Percentiles rank a stretch among this genome's conserved stretches.
Evolutionary conservation across 139 green algal genomes (phyloP).

Genomic region (Gonium pectorale): DNA sequence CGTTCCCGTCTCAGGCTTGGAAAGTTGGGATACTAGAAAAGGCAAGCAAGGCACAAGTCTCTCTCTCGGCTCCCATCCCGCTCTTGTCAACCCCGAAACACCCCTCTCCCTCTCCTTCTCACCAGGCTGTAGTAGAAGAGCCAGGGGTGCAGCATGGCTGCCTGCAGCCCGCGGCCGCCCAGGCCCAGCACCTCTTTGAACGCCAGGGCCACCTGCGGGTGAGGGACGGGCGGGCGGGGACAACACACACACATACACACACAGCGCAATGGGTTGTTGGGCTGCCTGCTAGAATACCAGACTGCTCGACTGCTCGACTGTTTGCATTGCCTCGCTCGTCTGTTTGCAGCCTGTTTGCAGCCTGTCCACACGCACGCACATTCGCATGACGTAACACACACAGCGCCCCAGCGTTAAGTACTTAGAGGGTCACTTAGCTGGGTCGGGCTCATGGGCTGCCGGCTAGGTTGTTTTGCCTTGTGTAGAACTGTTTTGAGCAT

Average conservation of each 20-base stretch:
- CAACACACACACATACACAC: too few species aligned
- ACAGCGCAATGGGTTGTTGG: not conserved
- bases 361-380: not conserved
- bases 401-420: too few species aligned
- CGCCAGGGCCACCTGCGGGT: not conserved
- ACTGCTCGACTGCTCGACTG: not conserved
- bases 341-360: not conserved
- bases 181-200: not conserved
- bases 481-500: too few species aligned
- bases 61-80: too few species aligned
- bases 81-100: too few species aligned
- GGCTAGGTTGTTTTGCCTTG: too few species aligned
- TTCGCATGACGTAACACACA: not conserved
- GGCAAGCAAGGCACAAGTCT: too few species aligned
- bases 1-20: too few species aligned
- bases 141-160: conserved; percentile 6
- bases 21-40: too few species aligned
- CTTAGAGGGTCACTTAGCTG: too few species aligned
- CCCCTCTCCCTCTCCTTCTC: not conserved
- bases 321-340: not conserved
- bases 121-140: conserved; percentile 25
- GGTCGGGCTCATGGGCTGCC: too few species aligned
- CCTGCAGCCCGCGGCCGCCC: not conserved
- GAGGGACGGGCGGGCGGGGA: not conserved
- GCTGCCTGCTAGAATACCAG: not conserved